Conservation (phyloP, 768 basidiomycete genomes). For the Tulasnella sp. region DNA sequence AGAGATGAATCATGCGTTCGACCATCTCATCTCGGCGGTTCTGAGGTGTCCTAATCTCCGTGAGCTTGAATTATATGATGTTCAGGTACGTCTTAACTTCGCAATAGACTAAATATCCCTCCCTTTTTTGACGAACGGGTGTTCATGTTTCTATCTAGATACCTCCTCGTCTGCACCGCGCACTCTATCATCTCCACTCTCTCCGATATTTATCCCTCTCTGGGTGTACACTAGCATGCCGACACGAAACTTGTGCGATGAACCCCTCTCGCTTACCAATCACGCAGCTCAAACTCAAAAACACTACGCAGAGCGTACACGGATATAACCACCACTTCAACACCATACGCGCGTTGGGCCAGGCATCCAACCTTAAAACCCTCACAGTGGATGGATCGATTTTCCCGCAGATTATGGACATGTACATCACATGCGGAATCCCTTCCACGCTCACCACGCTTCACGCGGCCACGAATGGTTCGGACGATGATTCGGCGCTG, state of each 20-base stretch:
- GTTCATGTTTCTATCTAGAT: background rate
- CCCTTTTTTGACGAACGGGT: too few species aligned
- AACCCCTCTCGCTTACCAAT: conserved; percentile 1
- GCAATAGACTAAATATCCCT: too few species aligned
- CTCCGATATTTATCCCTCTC: background rate
- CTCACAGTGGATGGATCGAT: conserved; percentile 1
- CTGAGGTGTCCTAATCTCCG: conserved; percentile 5
- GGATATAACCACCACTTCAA: conserved; percentile 13
- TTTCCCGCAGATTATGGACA: conserved; percentile 1
- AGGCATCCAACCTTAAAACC: conserved; percentile 2
- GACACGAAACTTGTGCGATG: conserved; percentile 10
- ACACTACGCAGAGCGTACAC: conserved; percentile 8
- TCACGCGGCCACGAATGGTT: background rate
- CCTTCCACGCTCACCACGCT: background rate
- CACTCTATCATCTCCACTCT: conserved; percentile 7
- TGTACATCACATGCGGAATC: conserved; percentile 7
- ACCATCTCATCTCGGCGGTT: conserved; percentile 7
- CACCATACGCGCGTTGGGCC: conserved; percentile 3
- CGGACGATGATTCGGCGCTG: background rate
- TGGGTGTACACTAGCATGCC: conserved; percentile 2
- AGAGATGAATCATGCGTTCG: conserved; percentile 6
- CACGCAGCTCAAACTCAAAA: background rate
- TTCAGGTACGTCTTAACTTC: background rate
- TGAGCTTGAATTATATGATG: background rate
- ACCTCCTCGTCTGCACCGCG: conserved; percentile 11